Evolutionary conservation across 306 rosid species (phyloP), one percentile per base, ranked within the genome.

Genomic region (Lablab purpureus): DNA sequence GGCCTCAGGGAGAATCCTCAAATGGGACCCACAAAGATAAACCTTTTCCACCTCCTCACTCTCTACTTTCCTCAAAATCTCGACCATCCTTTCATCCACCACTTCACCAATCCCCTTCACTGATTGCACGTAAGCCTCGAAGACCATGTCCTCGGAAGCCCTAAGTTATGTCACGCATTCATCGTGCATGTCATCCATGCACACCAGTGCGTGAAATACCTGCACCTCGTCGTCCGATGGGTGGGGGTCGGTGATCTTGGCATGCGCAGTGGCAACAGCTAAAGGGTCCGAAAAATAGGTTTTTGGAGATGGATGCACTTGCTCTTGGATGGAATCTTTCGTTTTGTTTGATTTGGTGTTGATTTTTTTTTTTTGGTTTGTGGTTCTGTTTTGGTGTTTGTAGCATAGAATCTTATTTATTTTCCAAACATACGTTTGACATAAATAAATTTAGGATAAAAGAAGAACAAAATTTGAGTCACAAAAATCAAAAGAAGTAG

Each of bases 1-100:
- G 1, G 63, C 81, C n/a, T 88, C 86, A 11, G 91, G 91, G 51
- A 88, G 81, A 71, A 83, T 55, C 76, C 62, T 80, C 12, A 88
- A 77, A 41, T 85, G 77, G 45, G 76, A 65, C 5, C 79, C 83
- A 73, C 86, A 83, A 47, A 88, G 87, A 68, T 85, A 84, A 70
- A 85, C 66, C 12, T 58, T 77, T 22, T 85, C 84, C 22, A 83
- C 69, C 30, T 37, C 22, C 46, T 75, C 85, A 17, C 8, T 73
- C 58, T 83, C 84, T 0, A 71, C 81, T 73, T 83, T 79, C 65
- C 47, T 83, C 86, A 88, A 78, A 2, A 88, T 14, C 4, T 13
- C 81, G 71, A 78, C 73, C 27, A 85, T 76, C 15, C 47, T 56
- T 36, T 80, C 85, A 56, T 55, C 66, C 23, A 69, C 41, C 3